These are phyloP conservation scores for Oryza glaberrima DNA, from an alignment of 176 grass and related monocot species.

Conservation along the genomic window DNA sequence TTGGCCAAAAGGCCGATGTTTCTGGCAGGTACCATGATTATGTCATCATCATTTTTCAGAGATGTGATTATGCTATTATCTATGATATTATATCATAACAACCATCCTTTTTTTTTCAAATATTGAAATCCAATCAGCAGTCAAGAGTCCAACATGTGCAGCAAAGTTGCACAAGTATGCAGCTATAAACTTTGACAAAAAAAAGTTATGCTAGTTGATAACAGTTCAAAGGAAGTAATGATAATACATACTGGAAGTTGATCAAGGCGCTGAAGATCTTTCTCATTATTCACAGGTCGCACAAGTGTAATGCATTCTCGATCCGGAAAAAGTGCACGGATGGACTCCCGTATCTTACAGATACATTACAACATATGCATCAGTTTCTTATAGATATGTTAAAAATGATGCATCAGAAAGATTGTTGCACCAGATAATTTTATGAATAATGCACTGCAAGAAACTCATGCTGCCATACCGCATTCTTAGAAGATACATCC, in stretches of 20 bases:
- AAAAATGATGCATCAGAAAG: constrained; percentile 10
- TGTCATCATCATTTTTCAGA: background rate
- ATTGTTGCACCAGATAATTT: constrained; percentile 13
- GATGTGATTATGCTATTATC: background rate
- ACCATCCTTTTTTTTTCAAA: background rate
- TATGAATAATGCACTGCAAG: constrained; percentile 27
- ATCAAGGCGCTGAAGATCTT: constrained; percentile 89
- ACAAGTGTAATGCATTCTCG: constrained; percentile 94
- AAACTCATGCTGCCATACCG: constrained; percentile 39
- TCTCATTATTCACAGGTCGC: constrained; percentile 90
- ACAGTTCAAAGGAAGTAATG: constrained; percentile 29
- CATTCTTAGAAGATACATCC: constrained; percentile 79
- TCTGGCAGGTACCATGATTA: background rate
- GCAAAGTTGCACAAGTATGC: background rate
- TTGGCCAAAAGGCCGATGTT: background rate
- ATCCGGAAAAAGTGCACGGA: constrained; percentile 93
- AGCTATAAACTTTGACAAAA: constrained; percentile 1
- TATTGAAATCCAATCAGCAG: background rate
- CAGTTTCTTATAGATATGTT: constrained; percentile 16
- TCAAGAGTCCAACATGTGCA: background rate
- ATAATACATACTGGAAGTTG: constrained; percentile 81
- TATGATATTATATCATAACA: background rate
- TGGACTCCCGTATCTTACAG: constrained; percentile 87
- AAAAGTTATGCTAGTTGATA: background rate
- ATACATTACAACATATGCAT: constrained; percentile 27